phyloP scores from a whole-genome alignment of 352 stramenopile genomes.

The Phytophthora boehmeriae region DNA sequence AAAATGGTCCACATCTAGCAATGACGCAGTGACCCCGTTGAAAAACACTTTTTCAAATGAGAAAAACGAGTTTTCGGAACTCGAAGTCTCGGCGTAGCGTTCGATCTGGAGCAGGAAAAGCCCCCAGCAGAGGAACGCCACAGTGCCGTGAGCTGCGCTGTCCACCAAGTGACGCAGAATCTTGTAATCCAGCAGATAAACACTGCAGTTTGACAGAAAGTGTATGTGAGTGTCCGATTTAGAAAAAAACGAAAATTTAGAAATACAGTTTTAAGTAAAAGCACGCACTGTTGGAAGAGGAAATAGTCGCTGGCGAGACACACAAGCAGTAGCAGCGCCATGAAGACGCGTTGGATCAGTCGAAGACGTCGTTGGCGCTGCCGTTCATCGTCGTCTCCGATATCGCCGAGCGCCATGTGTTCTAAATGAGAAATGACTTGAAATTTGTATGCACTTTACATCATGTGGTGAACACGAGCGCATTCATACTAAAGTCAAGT shows the following conservation, averaged over 20 bases:
- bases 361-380: constrained; percentile 7
- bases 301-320: constrained; percentile 63
- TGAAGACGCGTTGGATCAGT: constrained; percentile 43
- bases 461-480: neutral
- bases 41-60: constrained; percentile 52
- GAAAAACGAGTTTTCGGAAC: constrained; percentile 8
- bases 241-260: neutral
- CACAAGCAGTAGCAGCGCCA: constrained; percentile 49
- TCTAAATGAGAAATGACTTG: constrained; percentile 1
- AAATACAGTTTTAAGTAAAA: neutral
- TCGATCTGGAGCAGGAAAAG: constrained; percentile 59
- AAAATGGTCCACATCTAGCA: constrained; percentile 80
- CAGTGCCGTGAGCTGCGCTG: constrained; percentile 55
- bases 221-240: neutral
- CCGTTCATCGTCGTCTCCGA: constrained; percentile 12
- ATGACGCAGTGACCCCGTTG: constrained; percentile 41
- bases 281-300: constrained; percentile 58
- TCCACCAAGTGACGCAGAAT: constrained; percentile 70
- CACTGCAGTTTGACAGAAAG: constrained; percentile 16
- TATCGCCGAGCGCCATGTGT: neutral
- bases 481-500: neutral
- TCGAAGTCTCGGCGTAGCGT: constrained; percentile 11
- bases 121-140: constrained; percentile 64
- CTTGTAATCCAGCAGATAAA: constrained; percentile 36
- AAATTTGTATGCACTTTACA: neutral